phyloP scores from a whole-genome alignment of 805 yeast species.

The Pichia californica region DNA sequence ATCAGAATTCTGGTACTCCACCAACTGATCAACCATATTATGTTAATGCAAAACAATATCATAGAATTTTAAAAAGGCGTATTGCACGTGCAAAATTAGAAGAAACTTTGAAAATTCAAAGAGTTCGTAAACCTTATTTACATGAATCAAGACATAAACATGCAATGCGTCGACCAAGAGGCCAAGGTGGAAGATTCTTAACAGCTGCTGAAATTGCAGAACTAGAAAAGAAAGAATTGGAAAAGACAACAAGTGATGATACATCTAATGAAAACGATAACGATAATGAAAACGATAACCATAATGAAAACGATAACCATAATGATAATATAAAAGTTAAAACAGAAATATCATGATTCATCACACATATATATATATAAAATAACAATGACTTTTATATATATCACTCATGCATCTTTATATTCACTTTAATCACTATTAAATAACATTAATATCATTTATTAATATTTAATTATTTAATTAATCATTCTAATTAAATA shows the following conservation, averaged over 20 bases:
- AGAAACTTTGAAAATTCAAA: conserved; percentile 77
- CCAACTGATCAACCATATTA: conserved; percentile 80
- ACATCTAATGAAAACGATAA: neutral
- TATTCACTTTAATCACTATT: too few relatives aligned
- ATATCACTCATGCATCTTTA: too few relatives aligned
- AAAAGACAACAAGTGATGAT: neutral
- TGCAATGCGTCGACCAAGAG: conserved; percentile 98
- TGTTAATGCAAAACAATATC: conserved; percentile 97
- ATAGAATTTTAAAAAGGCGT: conserved; percentile 86
- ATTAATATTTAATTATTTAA: too few relatives aligned
- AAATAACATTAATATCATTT: too few relatives aligned
- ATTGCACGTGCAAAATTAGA: conserved; percentile 91
- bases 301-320: neutral
- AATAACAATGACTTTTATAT: too few relatives aligned
- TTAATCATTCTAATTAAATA: too few relatives aligned
- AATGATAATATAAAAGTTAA: neutral
- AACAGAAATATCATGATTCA: too few relatives aligned
- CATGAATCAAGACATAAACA: conserved; percentile 98
- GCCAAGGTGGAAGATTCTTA: conserved; percentile 95
- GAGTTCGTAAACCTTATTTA: conserved; percentile 87
- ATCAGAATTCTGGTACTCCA: neutral
- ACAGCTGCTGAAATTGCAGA: conserved; percentile 92
- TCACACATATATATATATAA: too few relatives aligned
- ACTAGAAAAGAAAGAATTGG: conserved; percentile 7
- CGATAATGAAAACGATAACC: neutral